These are phyloP conservation scores for Gentiana straminea DNA, from an alignment of 257 asterid species.

Conservation along the genomic window DNA sequence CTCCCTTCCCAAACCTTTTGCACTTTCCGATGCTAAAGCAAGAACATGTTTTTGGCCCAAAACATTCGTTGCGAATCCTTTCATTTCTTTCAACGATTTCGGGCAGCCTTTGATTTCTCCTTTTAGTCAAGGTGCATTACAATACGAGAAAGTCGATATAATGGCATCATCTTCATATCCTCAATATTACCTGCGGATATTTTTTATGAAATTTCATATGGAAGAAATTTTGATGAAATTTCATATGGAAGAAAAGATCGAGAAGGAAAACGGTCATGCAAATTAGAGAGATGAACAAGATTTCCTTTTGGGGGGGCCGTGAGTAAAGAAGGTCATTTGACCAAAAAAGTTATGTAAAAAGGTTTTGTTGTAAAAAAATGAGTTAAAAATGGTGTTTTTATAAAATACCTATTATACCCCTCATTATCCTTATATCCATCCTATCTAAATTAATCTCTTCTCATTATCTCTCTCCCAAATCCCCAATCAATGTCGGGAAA, in stretches of 20 bases:
- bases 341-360: too few species aligned
- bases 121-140: constrained; percentile 16
- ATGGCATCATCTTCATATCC: constrained; percentile 12
- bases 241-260: constrained; percentile 33
- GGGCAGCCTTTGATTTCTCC: constrained; percentile 32
- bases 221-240: constrained; percentile 17
- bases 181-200: constrained; percentile 13
- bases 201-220: not conserved
- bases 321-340: too few species aligned
- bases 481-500: too few species aligned
- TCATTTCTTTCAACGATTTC: constrained; percentile 33
- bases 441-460: too few species aligned
- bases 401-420: too few species aligned
- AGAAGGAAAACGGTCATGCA: constrained; percentile 18
- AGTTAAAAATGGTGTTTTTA: too few species aligned
- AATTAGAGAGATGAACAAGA: constrained; percentile 19
- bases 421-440: too few species aligned
- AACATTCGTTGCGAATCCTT: constrained; percentile 20
- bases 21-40: constrained; percentile 17
- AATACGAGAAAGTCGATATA: constrained; percentile 8
- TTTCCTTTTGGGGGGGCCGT: too few species aligned
- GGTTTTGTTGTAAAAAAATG: too few species aligned
- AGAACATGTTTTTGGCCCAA: constrained; percentile 9
- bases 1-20: constrained; percentile 7
- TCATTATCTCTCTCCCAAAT: too few species aligned